Conservation (phyloP, 768 basidiomycete genomes). For the Sarcodon aspratus region DNA sequence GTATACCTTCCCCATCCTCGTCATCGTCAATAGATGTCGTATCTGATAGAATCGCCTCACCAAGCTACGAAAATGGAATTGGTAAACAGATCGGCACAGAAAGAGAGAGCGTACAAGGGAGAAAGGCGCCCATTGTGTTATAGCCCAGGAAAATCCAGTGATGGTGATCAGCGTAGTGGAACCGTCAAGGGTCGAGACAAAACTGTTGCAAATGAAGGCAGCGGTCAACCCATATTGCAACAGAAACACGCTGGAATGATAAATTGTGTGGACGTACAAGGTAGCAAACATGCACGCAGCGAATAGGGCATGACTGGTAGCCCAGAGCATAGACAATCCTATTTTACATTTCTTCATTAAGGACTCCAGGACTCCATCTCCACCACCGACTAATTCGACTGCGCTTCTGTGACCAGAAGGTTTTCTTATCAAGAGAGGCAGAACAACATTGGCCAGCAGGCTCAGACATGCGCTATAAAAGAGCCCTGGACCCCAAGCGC, state of each 20-base stretch:
- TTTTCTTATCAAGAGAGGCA: constrained; percentile 51
- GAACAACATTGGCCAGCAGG: constrained; percentile 51
- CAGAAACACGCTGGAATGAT: too few relatives aligned
- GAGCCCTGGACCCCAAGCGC: constrained; percentile 71
- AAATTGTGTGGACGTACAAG: constrained; percentile 59
- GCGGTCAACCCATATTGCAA: too few relatives aligned
- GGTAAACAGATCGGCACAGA: background rate
- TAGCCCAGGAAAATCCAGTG: constrained; percentile 88
- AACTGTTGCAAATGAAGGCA: too few relatives aligned
- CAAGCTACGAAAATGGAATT: constrained; percentile 29
- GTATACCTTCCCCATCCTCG: constrained; percentile 24
- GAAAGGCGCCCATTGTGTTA: constrained; percentile 90
- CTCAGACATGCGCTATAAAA: constrained; percentile 67
- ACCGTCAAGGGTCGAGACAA: constrained; percentile 56
- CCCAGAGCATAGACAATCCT: constrained; percentile 67
- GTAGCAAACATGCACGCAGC: constrained; percentile 71
- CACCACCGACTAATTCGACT: background rate
- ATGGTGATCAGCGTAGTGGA: constrained; percentile 69
- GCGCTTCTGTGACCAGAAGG: constrained; percentile 3
- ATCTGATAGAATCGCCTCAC: constrained; percentile 74
- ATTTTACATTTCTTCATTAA: constrained; percentile 26
- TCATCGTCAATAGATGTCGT: constrained; percentile 20
- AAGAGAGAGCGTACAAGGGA: constrained; percentile 47
- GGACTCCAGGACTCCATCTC: constrained; percentile 1
- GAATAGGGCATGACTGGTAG: constrained; percentile 63